Percentiles rank a stretch among this genome's conserved stretches.
These are phyloP conservation scores for Anethum foeniculum DNA, from an alignment of 140 eudicot species.

Conservation along the genomic window DNA sequence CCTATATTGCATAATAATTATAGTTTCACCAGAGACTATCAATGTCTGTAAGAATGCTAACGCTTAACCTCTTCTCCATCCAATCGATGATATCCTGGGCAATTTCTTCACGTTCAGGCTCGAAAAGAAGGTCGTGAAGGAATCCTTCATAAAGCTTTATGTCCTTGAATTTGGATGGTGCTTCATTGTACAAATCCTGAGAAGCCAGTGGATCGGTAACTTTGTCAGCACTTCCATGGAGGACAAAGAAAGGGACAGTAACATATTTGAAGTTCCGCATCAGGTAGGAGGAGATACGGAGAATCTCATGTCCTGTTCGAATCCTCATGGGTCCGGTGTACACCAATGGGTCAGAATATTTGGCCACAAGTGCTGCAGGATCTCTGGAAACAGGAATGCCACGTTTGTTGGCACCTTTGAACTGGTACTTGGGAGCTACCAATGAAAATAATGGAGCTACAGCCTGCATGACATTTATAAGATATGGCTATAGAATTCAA, in stretches of 20 bases:
- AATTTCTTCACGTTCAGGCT: constrained; percentile 88
- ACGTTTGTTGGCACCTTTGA: constrained; percentile 92
- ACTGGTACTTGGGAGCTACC: constrained; percentile 90
- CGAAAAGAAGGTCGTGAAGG: constrained; percentile 88
- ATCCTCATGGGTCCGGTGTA: constrained; percentile 94
- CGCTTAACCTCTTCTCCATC: constrained; percentile 62
- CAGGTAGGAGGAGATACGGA: constrained; percentile 76
- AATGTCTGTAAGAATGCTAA: constrained; percentile 19
- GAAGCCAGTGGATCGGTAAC: constrained; percentile 97
- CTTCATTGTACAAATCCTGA: constrained; percentile 71
- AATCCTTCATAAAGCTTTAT: constrained; percentile 85
- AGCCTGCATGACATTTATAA: constrained; percentile 40
- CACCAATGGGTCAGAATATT: constrained; percentile 88
- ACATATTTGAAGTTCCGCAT: constrained; percentile 64
- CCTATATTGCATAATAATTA: not conserved
- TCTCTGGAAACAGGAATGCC: constrained; percentile 93
- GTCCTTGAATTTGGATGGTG: constrained; percentile 80
- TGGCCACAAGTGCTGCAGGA: constrained; percentile 85
- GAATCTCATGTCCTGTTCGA: constrained; percentile 90
- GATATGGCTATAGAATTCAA: not conserved
- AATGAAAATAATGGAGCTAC: constrained; percentile 88
- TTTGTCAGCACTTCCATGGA: constrained; percentile 87
- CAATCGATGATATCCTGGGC: constrained; percentile 87
- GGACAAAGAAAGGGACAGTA: constrained; percentile 87
- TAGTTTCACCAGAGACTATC: constrained; percentile 17